These are phyloP conservation scores for Xylariaceae sp. DNA, from an alignment of 2,329 filamentous ascomycete genomes.

Conservation along the genomic window DNA sequence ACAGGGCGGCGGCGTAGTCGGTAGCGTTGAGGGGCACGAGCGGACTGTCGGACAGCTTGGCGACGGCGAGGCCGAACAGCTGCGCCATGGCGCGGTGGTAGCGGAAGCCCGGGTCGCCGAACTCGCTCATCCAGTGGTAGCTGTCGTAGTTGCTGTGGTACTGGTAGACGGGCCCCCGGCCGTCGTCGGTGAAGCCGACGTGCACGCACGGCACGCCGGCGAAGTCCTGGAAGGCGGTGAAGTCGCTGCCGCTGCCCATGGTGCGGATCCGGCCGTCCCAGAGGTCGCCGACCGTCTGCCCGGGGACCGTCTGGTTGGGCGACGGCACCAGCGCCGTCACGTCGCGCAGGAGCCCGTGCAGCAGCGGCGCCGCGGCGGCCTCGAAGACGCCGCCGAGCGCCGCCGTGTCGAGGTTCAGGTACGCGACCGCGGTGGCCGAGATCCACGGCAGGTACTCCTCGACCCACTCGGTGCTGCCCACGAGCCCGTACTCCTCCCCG, in stretches of 20 bases:
- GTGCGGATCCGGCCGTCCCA: conserved; percentile 57
- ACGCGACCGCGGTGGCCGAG: conserved; percentile 63
- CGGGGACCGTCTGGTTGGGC: conserved; percentile 65
- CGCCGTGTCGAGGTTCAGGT: conserved; percentile 79
- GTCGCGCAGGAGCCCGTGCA: conserved; percentile 66
- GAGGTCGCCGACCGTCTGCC: conserved; percentile 61
- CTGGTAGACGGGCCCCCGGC: conserved; percentile 55
- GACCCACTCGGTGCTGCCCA: conserved; percentile 89
- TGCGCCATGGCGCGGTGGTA: conserved; percentile 63
- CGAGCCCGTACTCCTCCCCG: conserved; percentile 75
- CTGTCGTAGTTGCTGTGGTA: conserved; percentile 92
- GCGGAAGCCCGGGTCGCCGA: conserved; percentile 60
- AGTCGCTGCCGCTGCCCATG: conserved; percentile 68
- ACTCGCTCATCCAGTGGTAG: conserved; percentile 81
- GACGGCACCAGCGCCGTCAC: conserved; percentile 56
- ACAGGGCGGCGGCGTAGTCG: conserved; percentile 54
- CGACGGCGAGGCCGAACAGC: conserved; percentile 54
- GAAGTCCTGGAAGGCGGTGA: conserved; percentile 67
- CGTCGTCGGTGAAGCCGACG: conserved; percentile 45
- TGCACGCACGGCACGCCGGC: conserved; percentile 60
- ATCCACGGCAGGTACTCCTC: conserved; percentile 85
- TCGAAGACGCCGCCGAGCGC: conserved; percentile 56
- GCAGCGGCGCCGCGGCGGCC: conserved; percentile 62
- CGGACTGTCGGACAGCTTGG: conserved; percentile 52
- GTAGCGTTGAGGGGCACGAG: conserved; percentile 57